Conservation (phyloP, 345 rosid genomes). For the Cardamine occulta region DNA sequence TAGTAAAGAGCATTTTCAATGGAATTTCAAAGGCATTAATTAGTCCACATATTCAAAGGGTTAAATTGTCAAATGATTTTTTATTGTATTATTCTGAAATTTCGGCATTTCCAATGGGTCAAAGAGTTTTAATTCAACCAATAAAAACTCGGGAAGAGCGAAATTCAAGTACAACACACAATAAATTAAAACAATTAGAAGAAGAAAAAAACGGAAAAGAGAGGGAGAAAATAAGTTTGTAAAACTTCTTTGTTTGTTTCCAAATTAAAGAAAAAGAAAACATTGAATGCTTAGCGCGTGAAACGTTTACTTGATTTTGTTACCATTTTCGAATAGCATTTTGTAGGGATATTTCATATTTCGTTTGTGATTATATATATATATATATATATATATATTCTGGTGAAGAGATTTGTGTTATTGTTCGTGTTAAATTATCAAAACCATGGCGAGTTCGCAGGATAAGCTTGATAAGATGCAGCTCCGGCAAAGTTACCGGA, state of each 20-base stretch:
- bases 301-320: constrained; percentile 21
- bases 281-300: constrained; percentile 10
- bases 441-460: constrained; percentile 56
- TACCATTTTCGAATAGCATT: background rate
- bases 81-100: constrained; percentile 26
- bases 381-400: too few species aligned
- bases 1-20: background rate
- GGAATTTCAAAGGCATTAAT: background rate
- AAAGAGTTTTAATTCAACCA: constrained; percentile 28
- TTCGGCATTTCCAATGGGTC: constrained; percentile 43
- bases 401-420: background rate
- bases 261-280: background rate
- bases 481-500: constrained; percentile 78
- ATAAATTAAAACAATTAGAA: background rate
- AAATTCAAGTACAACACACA: constrained; percentile 37
- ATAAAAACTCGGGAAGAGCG: constrained; percentile 25
- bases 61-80: constrained; percentile 7
- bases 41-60: background rate
- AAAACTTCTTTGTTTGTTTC: background rate
- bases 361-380: constrained; percentile 1
- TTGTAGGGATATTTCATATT: background rate
- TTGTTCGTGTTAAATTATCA: background rate
- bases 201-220: background rate
- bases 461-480: constrained; percentile 83
- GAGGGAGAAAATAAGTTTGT: too few species aligned